Base-by-base conservation (phyloP, 495 filamentous ascomycete genomes). In the Aspergillus hancockii region DNA sequence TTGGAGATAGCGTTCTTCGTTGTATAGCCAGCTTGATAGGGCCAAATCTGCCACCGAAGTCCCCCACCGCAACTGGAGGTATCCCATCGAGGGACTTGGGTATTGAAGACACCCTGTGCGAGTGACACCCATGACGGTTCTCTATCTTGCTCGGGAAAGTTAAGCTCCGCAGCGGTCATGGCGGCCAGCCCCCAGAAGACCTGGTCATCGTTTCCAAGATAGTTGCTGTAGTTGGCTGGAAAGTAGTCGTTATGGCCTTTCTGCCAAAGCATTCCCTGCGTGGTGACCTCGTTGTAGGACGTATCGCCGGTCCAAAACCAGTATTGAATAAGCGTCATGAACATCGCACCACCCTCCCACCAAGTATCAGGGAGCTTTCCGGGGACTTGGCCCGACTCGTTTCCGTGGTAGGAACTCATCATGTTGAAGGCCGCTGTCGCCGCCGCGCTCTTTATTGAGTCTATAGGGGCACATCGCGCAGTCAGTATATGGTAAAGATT, bases 1-100 rank as follows among this genome's bases (percentile, higher is more conserved):
- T 91, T 91, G 38, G 88, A 87, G 50, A 91, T 86, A 30, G 84
- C 81, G 75, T 93, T 93, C 69, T 92, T 92, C 73, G 88, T 92
- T 61, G 84, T 81, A 71, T 89, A 95, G 10, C 92, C 92, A 23
- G 76, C 85, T 75, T 93, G 90, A 72, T 90, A 92, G 9, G 83
- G 78, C 72, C 85, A 91, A 58, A 95, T 88, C 74, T 96, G 91
- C 92, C 92, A 96, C 56, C 87, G 80, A 52, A 96, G 73, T 2
- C 92, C 92, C 45, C 92, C 92, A 45, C 80, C 79, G 69, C 92
- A 97, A 2, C 78, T 82, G 1, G 63, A 61, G 16, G 75, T 73
- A 58, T 93, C 76, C 90, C 90, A 95, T n/a, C 89, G 81, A 0
- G 71, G 68, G 3, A 77, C 81, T 59, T 86, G 87, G 54, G 83